Base-by-base conservation (phyloP, 768 basidiomycete species). In the Exsudoporus frostii region DNA sequence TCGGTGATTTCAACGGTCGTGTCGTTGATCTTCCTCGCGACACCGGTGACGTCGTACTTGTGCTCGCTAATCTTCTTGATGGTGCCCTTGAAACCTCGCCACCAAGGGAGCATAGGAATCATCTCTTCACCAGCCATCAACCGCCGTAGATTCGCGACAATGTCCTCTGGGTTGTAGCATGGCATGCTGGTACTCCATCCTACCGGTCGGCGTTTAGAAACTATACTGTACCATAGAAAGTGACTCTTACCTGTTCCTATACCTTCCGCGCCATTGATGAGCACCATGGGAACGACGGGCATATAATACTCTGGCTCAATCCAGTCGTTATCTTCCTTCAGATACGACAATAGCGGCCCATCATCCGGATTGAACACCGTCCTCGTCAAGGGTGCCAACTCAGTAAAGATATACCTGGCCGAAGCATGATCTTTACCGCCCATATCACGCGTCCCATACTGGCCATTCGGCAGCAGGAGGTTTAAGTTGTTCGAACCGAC, bases 361-460 rank as follows among this genome's bases (percentile, higher is more conserved):
- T 99, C 97, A 38, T 79, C 78, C 0, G 90, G 78, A 63, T 94
- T 83, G 76, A 89, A 96, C 46, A 98, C 65, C 3, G 79, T 71
- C 51, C 92, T 80, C 36, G 93, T 83, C 57, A 96, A 81, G 0
- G 82, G 73, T 17, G 84, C 80, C 20, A 90, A 78, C 58, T 85
- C 77, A 1, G 97, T 98, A 76, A 85, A 90, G 66, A 98, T 96
- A 68, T 99, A 98, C 84, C 97, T 85, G 57, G 95, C 86, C 34
- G 93, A 90, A 48, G 96, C 97, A 61, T 93, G 91, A 67, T 99
- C 95, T 74, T 98, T 98, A 36, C 96, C 96, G 47, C 96, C 97
- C 68, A 82, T 74, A 52, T 86, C 86, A 62, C 96, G 92, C 41
- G 95, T 97, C 72, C 96, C 96, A 71, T 89, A 99, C 73, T 98